These are phyloP conservation scores for Raddia guianensis DNA, from an alignment of 176 grass and related monocot genomes.

Conservation along the genomic window DNA sequence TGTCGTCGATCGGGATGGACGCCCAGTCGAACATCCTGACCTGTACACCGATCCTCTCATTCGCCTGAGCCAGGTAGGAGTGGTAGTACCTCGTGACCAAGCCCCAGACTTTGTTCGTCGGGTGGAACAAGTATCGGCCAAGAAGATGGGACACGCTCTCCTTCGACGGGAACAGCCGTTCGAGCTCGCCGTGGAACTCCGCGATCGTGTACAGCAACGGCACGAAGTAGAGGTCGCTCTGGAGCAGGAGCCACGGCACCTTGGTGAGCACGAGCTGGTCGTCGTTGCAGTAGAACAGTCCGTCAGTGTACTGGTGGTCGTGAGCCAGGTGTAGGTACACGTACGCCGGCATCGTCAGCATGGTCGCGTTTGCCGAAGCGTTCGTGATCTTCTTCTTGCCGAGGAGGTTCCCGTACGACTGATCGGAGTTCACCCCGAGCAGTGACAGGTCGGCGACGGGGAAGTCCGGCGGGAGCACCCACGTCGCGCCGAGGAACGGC, in stretches of 20 bases:
- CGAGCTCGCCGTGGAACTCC: constrained; percentile 50
- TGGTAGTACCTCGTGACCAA: constrained; percentile 52
- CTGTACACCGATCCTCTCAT: constrained; percentile 52
- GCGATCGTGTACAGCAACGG: constrained; percentile 48
- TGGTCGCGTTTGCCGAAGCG: constrained; percentile 6
- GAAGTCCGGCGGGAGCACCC: constrained; percentile 45
- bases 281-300: constrained; percentile 56
- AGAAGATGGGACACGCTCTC: constrained; percentile 50
- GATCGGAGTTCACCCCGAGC: background rate
- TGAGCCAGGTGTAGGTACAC: constrained; percentile 48
- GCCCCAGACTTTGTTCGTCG: constrained; percentile 49
- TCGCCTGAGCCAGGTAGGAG: constrained; percentile 33
- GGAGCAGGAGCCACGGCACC: constrained; percentile 59
- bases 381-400: background rate
- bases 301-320: background rate
- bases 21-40: constrained; percentile 32
- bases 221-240: constrained; percentile 56
- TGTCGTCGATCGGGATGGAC: constrained; percentile 20
- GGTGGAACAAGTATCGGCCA: constrained; percentile 58
- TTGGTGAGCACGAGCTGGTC: constrained; percentile 47
- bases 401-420: constrained; percentile 42
- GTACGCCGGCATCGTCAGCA: constrained; percentile 39
- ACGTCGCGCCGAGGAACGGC: constrained; percentile 36
- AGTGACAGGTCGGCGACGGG: constrained; percentile 35
- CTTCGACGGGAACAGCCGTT: constrained; percentile 54